phyloP scores from a whole-genome alignment of 352 stramenopile species.

The Pythium guiyangense region DNA sequence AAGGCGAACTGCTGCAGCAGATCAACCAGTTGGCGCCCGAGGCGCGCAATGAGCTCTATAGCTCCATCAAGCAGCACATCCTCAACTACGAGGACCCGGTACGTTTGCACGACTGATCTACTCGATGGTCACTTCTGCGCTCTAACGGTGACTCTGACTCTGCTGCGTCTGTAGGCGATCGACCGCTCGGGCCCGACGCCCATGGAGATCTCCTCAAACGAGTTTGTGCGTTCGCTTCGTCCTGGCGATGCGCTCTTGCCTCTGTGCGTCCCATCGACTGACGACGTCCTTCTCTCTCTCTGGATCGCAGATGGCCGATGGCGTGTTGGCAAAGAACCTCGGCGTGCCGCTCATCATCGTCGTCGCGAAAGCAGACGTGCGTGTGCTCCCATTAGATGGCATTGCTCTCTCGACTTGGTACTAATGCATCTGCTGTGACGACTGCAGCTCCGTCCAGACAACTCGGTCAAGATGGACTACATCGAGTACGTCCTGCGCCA shows the following conservation, averaged over 20 bases:
- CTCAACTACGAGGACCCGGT: conserved; percentile 77
- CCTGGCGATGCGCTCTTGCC: no score
- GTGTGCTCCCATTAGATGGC: conserved; percentile 3
- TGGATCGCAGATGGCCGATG: conserved; percentile 68
- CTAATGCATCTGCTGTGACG: background rate
- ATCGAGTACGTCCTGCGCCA: conserved; percentile 78
- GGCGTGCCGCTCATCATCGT: conserved; percentile 70
- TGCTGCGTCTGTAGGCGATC: conserved; percentile 29
- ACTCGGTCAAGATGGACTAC: conserved; percentile 84
- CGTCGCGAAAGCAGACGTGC: conserved; percentile 75
- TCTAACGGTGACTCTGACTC: background rate
- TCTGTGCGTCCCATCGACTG: no score
- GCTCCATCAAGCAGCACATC: conserved; percentile 64
- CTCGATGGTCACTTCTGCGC: background rate
- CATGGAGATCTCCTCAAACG: conserved; percentile 52
- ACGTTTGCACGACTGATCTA: conserved; percentile 5
- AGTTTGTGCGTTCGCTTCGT: conserved; percentile 50
- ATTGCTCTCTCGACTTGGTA: background rate
- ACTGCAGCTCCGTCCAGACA: conserved; percentile 57
- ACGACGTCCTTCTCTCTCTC: background rate
- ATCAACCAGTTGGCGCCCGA: conserved; percentile 57
- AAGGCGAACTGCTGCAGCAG: conserved; percentile 66
- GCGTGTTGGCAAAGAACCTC: conserved; percentile 73
- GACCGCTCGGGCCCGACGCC: conserved; percentile 43
- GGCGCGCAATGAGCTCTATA: conserved; percentile 55